These are phyloP conservation scores for Diaporthe citrichinensis DNA, from an alignment of 2,329 filamentous ascomycete genomes.

Conservation along the genomic window DNA sequence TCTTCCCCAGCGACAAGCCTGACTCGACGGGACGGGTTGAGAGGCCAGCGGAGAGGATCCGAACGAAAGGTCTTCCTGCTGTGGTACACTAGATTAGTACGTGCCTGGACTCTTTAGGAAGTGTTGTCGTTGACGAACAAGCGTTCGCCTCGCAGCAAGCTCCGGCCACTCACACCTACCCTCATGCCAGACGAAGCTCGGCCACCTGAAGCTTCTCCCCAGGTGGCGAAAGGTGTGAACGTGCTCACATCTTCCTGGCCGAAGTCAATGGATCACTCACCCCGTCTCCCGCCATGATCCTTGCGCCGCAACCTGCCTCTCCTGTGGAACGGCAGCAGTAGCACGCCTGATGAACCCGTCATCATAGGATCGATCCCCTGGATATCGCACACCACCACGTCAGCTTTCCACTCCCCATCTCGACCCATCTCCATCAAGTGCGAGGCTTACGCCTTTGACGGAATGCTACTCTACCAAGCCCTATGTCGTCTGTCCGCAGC, in stretches of 20 bases:
- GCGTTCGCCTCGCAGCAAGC: slow-evolving; percentile 11
- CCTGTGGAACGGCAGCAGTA: background rate
- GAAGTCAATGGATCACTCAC: background rate
- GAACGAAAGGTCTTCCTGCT: background rate
- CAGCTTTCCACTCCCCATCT: slow-evolving; percentile 7
- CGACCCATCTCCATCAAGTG: background rate
- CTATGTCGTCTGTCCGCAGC: slow-evolving; percentile 6
- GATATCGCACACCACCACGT: slow-evolving; percentile 6
- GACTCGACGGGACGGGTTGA: background rate
- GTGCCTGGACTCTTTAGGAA: background rate
- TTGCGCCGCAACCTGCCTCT: background rate
- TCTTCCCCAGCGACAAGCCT: background rate
- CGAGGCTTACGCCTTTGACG: background rate
- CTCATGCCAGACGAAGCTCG: slow-evolving; percentile 3
- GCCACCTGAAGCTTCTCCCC: slow-evolving; percentile 11
- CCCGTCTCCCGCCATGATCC: background rate
- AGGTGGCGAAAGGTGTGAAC: background rate
- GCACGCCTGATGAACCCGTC: background rate
- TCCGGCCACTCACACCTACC: slow-evolving; percentile 15
- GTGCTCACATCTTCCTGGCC: background rate
- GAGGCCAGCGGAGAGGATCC: slow-evolving; percentile 1
- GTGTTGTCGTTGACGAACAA: slow-evolving; percentile 4
- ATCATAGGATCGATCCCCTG: background rate
- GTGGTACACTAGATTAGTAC: slow-evolving; percentile 14
- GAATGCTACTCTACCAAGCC: slow-evolving; percentile 6